Evolutionary conservation across 306 rosid species (phyloP).

Genomic region (Sphenostylis stenocarpa): DNA sequence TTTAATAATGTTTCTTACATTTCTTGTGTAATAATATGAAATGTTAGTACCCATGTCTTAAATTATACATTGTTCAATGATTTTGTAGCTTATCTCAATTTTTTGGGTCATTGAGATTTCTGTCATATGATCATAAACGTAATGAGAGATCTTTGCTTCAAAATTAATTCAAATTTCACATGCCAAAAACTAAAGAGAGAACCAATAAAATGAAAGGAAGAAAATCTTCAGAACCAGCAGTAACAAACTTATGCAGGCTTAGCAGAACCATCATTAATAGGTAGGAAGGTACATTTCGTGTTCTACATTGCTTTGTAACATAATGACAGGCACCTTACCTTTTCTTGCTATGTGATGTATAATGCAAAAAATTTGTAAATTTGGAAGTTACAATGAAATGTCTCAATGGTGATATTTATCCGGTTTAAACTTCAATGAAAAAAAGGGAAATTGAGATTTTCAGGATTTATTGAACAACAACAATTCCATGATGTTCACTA

Average conservation of each 20-base stretch:
- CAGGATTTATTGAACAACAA: background rate
- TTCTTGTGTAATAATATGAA: constrained; percentile 6
- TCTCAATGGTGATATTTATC: background rate
- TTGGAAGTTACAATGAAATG: background rate
- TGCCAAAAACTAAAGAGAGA: background rate
- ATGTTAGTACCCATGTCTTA: background rate
- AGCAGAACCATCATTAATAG: background rate
- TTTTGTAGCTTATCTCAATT: constrained; percentile 24
- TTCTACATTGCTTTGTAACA: background rate
- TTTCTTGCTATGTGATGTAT: constrained; percentile 3
- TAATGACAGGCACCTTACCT: constrained; percentile 1
- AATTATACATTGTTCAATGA: constrained; percentile 35
- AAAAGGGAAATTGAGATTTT: background rate
- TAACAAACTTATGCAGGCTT: constrained; percentile 11
- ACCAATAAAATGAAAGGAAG: background rate
- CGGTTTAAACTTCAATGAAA: background rate
- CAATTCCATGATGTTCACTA: constrained; percentile 10
- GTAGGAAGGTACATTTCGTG: constrained; percentile 1
- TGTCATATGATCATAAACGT: constrained; percentile 16
- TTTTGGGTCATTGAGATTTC: constrained; percentile 37
- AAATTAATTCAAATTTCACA: constrained; percentile 37
- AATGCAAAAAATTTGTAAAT: background rate
- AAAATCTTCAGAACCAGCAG: background rate
- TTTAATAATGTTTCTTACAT: background rate
- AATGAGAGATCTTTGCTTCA: constrained; percentile 24